These are phyloP conservation scores for Collariella sp. DNA, from an alignment of 495 filamentous ascomycete genomes.

Conservation along the genomic window DNA sequence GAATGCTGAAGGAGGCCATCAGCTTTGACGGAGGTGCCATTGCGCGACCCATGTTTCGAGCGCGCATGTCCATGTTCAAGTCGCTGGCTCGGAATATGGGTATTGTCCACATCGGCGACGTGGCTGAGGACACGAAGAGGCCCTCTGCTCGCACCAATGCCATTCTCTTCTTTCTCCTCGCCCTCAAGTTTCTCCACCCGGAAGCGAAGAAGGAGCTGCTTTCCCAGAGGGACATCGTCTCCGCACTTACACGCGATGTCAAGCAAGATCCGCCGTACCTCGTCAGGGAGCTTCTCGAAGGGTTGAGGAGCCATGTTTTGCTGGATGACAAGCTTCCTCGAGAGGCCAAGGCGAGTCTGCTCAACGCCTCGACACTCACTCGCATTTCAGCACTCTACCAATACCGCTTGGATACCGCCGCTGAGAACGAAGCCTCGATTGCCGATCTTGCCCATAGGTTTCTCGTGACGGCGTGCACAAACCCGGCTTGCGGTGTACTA, in stretches of 20 bases:
- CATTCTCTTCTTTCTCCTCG: slow-evolving; percentile 62
- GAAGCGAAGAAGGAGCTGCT: slow-evolving; percentile 68
- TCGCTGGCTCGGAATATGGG: slow-evolving; percentile 55
- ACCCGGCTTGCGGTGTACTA: slow-evolving; percentile 58
- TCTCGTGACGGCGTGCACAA: slow-evolving; percentile 63
- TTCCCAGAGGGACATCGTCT: slow-evolving; percentile 59
- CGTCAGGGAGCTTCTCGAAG: slow-evolving; percentile 57
- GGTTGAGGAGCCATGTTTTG: slow-evolving; percentile 56
- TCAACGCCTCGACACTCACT: slow-evolving; percentile 61
- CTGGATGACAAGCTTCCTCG: slow-evolving; percentile 60
- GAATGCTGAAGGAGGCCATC: slow-evolving; percentile 69
- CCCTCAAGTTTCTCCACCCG: slow-evolving; percentile 60
- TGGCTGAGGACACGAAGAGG: slow-evolving; percentile 45
- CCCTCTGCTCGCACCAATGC: slow-evolving; percentile 71
- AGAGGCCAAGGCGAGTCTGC: slow-evolving; percentile 60
- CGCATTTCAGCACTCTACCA: slow-evolving; percentile 64
- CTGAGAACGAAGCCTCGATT: slow-evolving; percentile 34
- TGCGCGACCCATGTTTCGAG: slow-evolving; percentile 59
- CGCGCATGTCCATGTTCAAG: slow-evolving; percentile 64
- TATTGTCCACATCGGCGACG: slow-evolving; percentile 44
- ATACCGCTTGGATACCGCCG: slow-evolving; percentile 36
- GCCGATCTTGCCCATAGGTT: slow-evolving; percentile 59
- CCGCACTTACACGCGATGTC: slow-evolving; percentile 59
- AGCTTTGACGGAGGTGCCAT: slow-evolving; percentile 73
- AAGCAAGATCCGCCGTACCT: slow-evolving; percentile 63